Evolutionary conservation across 768 basidiomycete genomes (phyloP), one percentile per base, ranked within the genome.

Genomic region (Russula brevipes): DNA sequence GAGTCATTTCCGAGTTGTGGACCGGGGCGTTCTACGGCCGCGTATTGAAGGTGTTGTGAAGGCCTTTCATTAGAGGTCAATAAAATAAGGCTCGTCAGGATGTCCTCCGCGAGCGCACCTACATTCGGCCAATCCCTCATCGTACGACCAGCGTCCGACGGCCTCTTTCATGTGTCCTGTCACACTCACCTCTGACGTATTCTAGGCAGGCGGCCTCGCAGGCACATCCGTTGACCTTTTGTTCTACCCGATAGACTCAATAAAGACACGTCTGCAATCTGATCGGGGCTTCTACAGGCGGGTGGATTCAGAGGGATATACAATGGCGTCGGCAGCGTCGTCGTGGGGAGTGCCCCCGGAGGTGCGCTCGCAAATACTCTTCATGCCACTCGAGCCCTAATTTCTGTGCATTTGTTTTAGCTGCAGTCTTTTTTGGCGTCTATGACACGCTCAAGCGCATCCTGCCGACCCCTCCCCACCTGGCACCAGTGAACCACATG

Each of bases 191-290:
- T 3, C 19, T 44, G 39, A 42, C 58, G 12, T 53, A 33, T 41
- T 16, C 17, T 69, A 94, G 89, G 88, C 91, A 47, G 94, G 96
- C 31, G 95, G 89, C 24, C 73, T 87, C n/a, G 93, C 97, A 38
- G 96, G 96, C 33, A 89, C 92, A 8, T 82, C 93, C 2, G 96
- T 98, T 17, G 96, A 99, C 76, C 82, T 98, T 50, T 82, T 97
- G 24, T 95, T 99, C 78, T 99, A 94, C 74, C 96, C 96, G 1
- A 85, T 99, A 61, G 96, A 99, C 76, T 97, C 96, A 0, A 76
- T 98, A 72, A 99, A 99, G 76, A 98, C 97, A 44, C 87, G 96
- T 53, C 80, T 97, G 39, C 96, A 99, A 70, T 89, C 94, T 6
- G 73, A 85, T 3, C 86, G 91, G 70, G 97, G 96, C 17, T 98